Evolutionary conservation across 305 asterid species (phyloP).

Genomic region (Solanum hybrid): DNA sequence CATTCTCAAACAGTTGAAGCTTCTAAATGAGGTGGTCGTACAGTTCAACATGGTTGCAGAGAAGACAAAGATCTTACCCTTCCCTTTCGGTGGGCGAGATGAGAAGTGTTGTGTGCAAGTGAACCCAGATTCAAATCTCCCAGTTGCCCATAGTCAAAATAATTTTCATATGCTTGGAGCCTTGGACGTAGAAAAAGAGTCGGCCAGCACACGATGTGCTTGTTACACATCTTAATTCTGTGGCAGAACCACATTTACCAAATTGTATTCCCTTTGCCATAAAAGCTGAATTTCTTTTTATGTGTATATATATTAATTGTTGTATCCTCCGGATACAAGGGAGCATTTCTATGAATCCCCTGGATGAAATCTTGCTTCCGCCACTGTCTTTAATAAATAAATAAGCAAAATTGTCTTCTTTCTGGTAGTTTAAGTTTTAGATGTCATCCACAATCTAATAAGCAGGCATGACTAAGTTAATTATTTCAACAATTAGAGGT

Average conservation of each 20-base stretch:
- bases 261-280: neutral
- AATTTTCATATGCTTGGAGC: neutral
- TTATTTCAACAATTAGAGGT: neutral
- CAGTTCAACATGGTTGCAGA: too few relatives aligned
- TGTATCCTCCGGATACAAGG: neutral
- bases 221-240: neutral
- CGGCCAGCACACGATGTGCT: neutral
- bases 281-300: neutral
- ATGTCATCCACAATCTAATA: neutral
- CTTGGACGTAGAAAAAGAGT: neutral
- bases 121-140: neutral
- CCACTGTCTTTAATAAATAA: neutral
- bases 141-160: neutral
- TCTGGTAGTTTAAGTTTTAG: neutral
- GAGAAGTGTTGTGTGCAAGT: neutral
- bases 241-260: neutral
- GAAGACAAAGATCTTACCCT: neutral
- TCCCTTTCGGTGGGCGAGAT: neutral
- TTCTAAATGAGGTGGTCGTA: neutral
- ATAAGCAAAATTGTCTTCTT: neutral
- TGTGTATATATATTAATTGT: neutral
- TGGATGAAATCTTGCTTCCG: neutral
- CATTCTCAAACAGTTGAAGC: neutral
- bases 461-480: neutral
- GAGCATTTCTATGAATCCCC: neutral